These are phyloP conservation scores for Lyophyllum shimeji DNA, from an alignment of 768 basidiomycete genomes.

Conservation along the genomic window DNA sequence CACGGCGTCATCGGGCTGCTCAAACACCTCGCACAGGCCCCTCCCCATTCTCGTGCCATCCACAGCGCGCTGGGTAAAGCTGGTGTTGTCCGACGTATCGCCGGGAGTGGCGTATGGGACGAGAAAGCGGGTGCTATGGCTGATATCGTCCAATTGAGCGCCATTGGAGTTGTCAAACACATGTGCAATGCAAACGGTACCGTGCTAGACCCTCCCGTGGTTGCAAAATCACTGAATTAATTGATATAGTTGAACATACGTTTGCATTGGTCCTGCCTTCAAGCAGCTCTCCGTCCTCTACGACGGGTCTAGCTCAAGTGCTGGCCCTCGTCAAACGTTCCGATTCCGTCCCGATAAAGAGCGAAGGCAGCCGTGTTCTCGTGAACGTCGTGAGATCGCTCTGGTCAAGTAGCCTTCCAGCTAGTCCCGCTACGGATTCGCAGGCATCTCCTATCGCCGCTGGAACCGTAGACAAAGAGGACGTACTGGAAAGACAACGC, in stretches of 20 bases:
- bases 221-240: neutral
- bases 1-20: constrained; percentile 87
- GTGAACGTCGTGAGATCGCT: constrained; percentile 84
- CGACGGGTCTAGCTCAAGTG: constrained; percentile 64
- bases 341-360: constrained; percentile 79
- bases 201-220: constrained; percentile 19
- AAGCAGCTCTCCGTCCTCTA: constrained; percentile 22
- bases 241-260: constrained; percentile 39
- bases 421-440: constrained; percentile 19
- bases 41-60: constrained; percentile 56
- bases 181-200: constrained; percentile 76
- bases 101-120: constrained; percentile 66
- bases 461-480: constrained; percentile 29
- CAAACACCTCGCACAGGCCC: constrained; percentile 79
- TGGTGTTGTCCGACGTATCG: constrained; percentile 61
- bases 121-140: constrained; percentile 75
- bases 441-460: constrained; percentile 15
- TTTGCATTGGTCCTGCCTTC: constrained; percentile 52
- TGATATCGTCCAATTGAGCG: constrained; percentile 83
- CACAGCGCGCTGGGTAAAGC: constrained; percentile 59
- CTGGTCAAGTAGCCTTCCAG: constrained; percentile 53
- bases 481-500: constrained; percentile 40
- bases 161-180: constrained; percentile 88
- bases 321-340: constrained; percentile 76
- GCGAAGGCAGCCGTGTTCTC: constrained; percentile 86